Evolutionary conservation across 306 rosid genomes (phyloP), one percentile per base, ranked within the genome.

Genomic region (Abrus precatorius): DNA sequence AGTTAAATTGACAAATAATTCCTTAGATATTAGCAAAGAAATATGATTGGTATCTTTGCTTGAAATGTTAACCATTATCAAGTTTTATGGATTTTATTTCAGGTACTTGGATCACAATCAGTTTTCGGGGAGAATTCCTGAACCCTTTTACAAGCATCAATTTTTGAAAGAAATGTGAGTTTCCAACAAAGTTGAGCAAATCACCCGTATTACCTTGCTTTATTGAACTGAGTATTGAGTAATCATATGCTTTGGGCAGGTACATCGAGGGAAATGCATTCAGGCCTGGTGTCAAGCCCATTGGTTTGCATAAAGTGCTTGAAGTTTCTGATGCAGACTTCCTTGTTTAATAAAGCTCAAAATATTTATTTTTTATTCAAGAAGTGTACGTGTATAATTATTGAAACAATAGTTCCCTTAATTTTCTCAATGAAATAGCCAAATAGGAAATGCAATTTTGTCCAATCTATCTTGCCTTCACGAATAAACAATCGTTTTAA

Each of bases 81-180:
- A 52, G 38, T 34, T 54, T 14, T 5, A 33, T 50, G 14, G 3
- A 20, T 59, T 72, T 54, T 52, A n/a, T 82, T 77, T 72, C 87
- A 96, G 99, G 89, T 96, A 93, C 86, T 86, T 96, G 93, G 97
- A 92, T 85, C 98, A 93, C 89, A 96, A 96, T 82, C 99, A 93
- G 84, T 96, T 96, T 81, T 83, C 93, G 5, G 99, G 99, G 83
- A 93, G 98, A 89, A 96, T 96, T 80, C 91, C 98, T 2, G 91
- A 90, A 61, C 88, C 90, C 82, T 93, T 93, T 81, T 96, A 96
- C 70, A 96, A 93, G 84, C 99, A 92, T 89, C 93, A 88, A 57
- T 92, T 90, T 80, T 87, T 96, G 91, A 96, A 96, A 90, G 99
- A 92, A 88, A 92, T 96, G 99, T 96, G 87, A 93, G 99, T 88